phyloP scores from a whole-genome alignment of 768 basidiomycete species.

The Hygrophorus russula region DNA sequence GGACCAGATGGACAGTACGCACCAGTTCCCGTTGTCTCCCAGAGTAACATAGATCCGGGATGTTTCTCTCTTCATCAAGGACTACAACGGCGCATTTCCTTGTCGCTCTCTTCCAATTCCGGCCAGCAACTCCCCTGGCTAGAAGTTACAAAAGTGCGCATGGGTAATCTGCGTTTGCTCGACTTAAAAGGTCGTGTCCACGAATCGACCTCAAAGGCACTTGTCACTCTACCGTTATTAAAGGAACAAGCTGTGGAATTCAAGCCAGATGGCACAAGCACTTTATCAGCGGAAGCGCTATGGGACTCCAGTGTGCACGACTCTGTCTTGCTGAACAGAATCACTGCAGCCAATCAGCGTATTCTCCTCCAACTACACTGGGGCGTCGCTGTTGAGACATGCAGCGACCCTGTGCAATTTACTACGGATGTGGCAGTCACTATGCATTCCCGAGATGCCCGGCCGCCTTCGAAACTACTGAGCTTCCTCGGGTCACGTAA shows the following conservation, averaged over 20 bases:
- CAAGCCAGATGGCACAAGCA: conserved; percentile 74
- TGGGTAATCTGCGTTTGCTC: conserved; percentile 78
- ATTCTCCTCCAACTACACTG: conserved; percentile 70
- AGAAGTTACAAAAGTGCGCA: conserved; percentile 59
- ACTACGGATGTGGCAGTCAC: conserved; percentile 76
- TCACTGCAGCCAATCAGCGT: conserved; percentile 69
- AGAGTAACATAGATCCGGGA: conserved; percentile 68
- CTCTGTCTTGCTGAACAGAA: conserved; percentile 74
- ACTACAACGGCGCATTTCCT: conserved; percentile 69
- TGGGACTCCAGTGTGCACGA: conserved; percentile 96
- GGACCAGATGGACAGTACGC: conserved; percentile 74
- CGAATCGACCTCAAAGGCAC: conserved; percentile 60
- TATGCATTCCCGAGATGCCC: conserved; percentile 76
- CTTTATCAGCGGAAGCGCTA: conserved; percentile 54
- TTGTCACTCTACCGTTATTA: conserved; percentile 64
- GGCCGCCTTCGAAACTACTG: conserved; percentile 68
- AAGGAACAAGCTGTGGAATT: conserved; percentile 67
- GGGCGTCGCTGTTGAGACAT: conserved; percentile 73
- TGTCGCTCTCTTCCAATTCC: conserved; percentile 78
- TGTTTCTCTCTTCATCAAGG: conserved; percentile 89
- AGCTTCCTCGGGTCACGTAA: conserved; percentile 71
- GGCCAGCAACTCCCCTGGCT: conserved; percentile 86
- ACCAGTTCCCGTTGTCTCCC: conserved; percentile 74
- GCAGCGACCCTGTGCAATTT: conserved; percentile 82
- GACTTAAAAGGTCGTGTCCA: conserved; percentile 77